These are phyloP conservation scores for Venturia oleaginea DNA, from an alignment of 2,329 filamentous ascomycete species.

Conservation along the genomic window DNA sequence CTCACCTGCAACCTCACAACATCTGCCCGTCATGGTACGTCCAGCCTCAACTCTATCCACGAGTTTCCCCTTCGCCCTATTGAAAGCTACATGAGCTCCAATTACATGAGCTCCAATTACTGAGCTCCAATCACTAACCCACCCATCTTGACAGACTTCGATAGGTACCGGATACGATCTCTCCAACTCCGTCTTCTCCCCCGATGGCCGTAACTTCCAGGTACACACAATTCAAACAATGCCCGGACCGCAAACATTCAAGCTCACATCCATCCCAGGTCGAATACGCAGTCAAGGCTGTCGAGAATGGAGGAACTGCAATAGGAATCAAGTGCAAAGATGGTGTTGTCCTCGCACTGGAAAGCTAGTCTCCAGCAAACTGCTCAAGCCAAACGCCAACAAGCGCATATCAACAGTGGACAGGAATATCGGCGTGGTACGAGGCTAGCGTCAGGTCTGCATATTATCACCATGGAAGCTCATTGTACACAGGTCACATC, in stretches of 20 bases:
- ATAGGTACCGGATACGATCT: constrained; percentile 99
- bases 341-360: constrained; percentile 88
- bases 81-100: neutral
- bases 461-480: neutral
- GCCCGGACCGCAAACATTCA: neutral
- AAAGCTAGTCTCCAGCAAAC: constrained; percentile 95
- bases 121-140: no score
- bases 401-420: constrained; percentile 95
- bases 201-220: constrained; percentile 97
- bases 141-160: constrained; percentile 65
- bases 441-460: constrained; percentile 26
- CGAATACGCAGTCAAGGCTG: constrained; percentile 97
- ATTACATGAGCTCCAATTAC: no score
- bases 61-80: neutral
- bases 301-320: constrained; percentile 94
- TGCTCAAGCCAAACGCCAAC: constrained; percentile 90
- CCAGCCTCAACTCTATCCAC: neutral
- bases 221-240: constrained; percentile 35
- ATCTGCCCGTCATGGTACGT: constrained; percentile 6
- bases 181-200: constrained; percentile 98
- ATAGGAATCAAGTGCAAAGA: constrained; percentile 96
- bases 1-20: neutral
- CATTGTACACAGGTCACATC: constrained; percentile 67
- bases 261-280: constrained; percentile 36
- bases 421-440: constrained; percentile 84